Base-by-base conservation (phyloP, 2,329 filamentous ascomycete species). In the Tolypocladium inflatum region DNA sequence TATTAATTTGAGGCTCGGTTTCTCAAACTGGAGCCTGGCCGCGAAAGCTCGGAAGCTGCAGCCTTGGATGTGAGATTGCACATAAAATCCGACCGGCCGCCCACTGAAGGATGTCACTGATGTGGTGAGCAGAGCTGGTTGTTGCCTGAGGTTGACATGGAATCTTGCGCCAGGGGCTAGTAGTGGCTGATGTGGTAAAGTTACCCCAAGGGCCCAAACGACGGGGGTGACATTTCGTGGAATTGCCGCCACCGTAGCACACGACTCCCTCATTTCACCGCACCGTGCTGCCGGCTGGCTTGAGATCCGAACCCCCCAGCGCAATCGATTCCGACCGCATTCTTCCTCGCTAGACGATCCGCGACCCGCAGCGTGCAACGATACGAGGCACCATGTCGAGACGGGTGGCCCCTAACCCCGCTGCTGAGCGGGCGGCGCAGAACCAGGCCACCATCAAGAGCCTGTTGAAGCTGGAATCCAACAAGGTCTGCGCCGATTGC, bases 401-500 rank as follows among this genome's bases (percentile, higher is more conserved):
- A 79, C 85, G 90, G 71, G 30, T 21, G 48, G 78, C 84, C 60
- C 83, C 85, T 60, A 90, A 91, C 75, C 86, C 90, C 70, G 86
- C 86, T 63, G 89, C 90, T 65, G 90, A 96, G 76, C 87, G 90
- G 74, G 90, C 91, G 68, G 92, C 92, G 68, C 89, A 95, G 76
- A 99, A 99, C 77, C 88, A 90, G 73, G 86, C 88, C 72, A 95
- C 91, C 51, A 90, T 99, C 74, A 97, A 97, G 80, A 91, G 84
- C 71, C 83, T 99, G 66, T 80, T 97, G 72, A 99, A 97, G 78
- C 78, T 99, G 65, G 93, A 97, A 70, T 79, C 86, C 62, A 99
- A 99, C 79, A 99, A 99, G 80, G 85, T 89, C 71, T 99, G 94
- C 80, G 91, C 93, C 61, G 94, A 99, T 75, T 99, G 94, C 84